Base-by-base conservation (phyloP, 2,329 filamentous ascomycete genomes). In the Neopestalotiopsis sp. region DNA sequence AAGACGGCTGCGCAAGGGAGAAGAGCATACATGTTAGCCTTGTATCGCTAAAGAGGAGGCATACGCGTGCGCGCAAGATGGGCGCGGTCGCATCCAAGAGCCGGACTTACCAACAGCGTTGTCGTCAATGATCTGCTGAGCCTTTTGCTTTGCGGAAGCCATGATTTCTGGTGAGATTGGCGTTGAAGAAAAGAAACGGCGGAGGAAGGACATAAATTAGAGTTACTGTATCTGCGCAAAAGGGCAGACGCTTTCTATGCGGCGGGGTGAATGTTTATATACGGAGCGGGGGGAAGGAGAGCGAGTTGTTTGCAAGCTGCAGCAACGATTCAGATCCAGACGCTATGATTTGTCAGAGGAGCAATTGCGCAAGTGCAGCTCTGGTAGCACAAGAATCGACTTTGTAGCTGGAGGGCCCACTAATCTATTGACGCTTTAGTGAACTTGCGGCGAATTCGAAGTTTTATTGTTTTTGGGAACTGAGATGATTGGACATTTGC, bases 91-190 rank as follows among this genome's bases (percentile, higher is more conserved):
- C 5, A 14, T 28, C 3, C 24, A 28, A 59, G 24, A 14, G 30
- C 28, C 7, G 49, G 30, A 84, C 91, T 67, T 86, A 94, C 92
- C 91, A 81, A 97, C 94, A 76, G 90, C 84, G 85, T 97, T 96
- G 79, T 95, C 91, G 82, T 96, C 90, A 81, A 98, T 97, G 84
- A 98, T 91, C 78, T 86, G 82, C 82, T 97, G 90, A 71, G 93
- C 93, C 83, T 97, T 97, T 72, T 88, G 87, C 84, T 93, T 94
- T 78, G 94, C 93, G 79, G 92, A 89, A 78, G 93, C 91, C 93
- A 97, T 97, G 77, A 84, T 88, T 83, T 88, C 86, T 75, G 92
- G 86, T 81, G 87, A 85, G 79, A 84, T 80, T 67, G 86, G 81
- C 76, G 85, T 85, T 34, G 69, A 68, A 53, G 67, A 65, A 82